Evolutionary conservation across 805 yeast species (phyloP), one percentile per base, ranked within the genome.

Genomic region (Lipomyces orientalis): DNA sequence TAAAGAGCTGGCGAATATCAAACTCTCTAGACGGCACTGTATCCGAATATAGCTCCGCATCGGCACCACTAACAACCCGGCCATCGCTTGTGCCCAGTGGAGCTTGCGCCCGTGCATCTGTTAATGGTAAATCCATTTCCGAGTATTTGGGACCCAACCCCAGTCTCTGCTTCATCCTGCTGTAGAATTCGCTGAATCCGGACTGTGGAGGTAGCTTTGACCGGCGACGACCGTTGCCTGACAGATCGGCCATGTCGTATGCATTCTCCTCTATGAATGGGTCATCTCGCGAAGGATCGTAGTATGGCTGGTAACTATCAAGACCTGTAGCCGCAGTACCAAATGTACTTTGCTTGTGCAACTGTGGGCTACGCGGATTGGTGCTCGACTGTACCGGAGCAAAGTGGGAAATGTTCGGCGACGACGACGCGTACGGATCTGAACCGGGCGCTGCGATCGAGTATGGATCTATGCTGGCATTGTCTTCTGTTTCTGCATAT

Each of bases 71-170:
- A 12, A n/a, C 46, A 10, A 14, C 16, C n/a, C 4, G 29, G 10
- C 62, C 68, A 33, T 57, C 65, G 31, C 25, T 51, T 34, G 63
- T 54, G 31, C 66, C 68, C 29, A 37, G 4, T 14, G 54, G 52
- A 12, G 56, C 49, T 10, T 25, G 61, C 8, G 71, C 69, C 7
- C 64, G 62, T 8, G 69, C 61, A 19, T 64, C 69, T 3, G 72
- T 62, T 25, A 69, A 33, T 7, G 72, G 72, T 9, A 69, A 43
- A 33, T 69, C 65, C 71, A 69, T 69, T n/a, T 61, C 66, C 22
- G 64, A 56, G 35, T 55, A 57, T 54, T 58, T 51, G 12, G 69
- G 67, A 6, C 67, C 71, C 52, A 64, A n/a, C 2, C 69, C 68
- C 25, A 68, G 52, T 14, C 71, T 33, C 37, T 25, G n/a, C 52